Evolutionary conservation across 257 asterid genomes (phyloP), one percentile per base, ranked within the genome.

Genomic region (Solanum bukasovii): DNA sequence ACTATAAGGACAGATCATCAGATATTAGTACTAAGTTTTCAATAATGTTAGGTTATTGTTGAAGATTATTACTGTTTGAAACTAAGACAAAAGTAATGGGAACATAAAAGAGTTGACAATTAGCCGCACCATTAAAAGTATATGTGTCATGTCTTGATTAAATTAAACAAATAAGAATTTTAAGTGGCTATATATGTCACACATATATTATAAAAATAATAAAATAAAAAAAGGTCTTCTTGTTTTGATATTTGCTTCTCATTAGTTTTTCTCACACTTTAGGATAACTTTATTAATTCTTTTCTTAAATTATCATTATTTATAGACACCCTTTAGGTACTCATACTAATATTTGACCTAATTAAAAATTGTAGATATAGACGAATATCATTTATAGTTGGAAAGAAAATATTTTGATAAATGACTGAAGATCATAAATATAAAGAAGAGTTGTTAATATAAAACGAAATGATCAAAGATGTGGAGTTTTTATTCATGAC

Each of bases 21-120:
- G 10, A 73, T 73, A 35, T 73, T 75, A 38, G 49, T 13, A 38
- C 18, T 77, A 78, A 81, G 29, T 44, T 81, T n/a, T 81, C 85
- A 81, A 81, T 81, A 37, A 81, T 81, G 85, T 81, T 81, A 81
- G 85, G 85, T 81, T 46, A 44, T 29, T 16, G 68, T 46, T 52
- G 85, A 46, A 81, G 85, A 46, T 81, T 68, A 68, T 29, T 81
- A 81, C 85, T 81, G 42, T 81, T 81, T 81, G 85, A 81, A 81
- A 81, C 68, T 46, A 46, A 81, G 68, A 81, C 67, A 81, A 81
- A 81, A 18, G 83, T 81, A 46, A 81, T 46, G 85, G 29, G 42
- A 81, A 81, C 85, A 81, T 16, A 81, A 44, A 81, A 27, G 85
- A 81, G 85, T 46, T 81, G 85, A 81, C 85, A 81, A 81, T 27